phyloP scores from a whole-genome alignment of 2,329 filamentous ascomycete genomes.

The Trichoderma harzianum region DNA sequence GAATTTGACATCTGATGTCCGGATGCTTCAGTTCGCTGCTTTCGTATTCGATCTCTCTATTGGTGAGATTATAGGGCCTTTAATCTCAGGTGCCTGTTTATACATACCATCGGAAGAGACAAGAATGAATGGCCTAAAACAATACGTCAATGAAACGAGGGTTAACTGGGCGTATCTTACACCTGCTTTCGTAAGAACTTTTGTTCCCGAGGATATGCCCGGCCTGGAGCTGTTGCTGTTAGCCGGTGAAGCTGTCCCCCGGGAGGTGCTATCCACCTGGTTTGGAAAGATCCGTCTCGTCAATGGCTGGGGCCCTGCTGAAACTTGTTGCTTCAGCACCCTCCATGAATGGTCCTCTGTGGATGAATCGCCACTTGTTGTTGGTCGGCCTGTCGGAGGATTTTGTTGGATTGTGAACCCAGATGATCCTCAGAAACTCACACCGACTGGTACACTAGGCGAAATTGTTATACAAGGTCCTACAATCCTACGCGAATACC shows the following conservation, averaged over 20 bases:
- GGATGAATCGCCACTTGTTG: background rate
- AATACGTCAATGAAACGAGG: background rate
- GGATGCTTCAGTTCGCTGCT: conserved; percentile 18
- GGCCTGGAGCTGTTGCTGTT: conserved; percentile 1
- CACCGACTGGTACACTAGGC: conserved; percentile 25
- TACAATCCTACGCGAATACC: conserved; percentile 46
- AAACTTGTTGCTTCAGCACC: conserved; percentile 32
- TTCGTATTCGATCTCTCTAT: conserved; percentile 20
- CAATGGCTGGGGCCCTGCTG: conserved; percentile 43
- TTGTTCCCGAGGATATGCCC: background rate
- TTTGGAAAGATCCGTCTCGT: conserved; percentile 31
- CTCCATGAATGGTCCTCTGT: background rate
- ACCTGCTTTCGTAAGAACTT: background rate
- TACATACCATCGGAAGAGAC: conserved; percentile 22
- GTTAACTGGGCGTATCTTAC: conserved; percentile 7
- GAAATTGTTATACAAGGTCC: conserved; percentile 41
- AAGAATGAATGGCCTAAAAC: conserved; percentile 15
- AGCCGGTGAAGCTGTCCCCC: conserved; percentile 12
- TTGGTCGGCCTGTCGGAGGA: conserved; percentile 15
- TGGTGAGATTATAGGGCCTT: conserved; percentile 15
- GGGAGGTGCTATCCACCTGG: background rate
- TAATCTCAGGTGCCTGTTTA: conserved; percentile 20
- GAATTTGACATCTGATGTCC: background rate
- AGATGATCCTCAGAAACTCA: conserved; percentile 22
- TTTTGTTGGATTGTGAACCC: conserved; percentile 25